Evolutionary conservation across 129 eudicot genomes (phyloP).

Genomic region (Logfia minima): DNA sequence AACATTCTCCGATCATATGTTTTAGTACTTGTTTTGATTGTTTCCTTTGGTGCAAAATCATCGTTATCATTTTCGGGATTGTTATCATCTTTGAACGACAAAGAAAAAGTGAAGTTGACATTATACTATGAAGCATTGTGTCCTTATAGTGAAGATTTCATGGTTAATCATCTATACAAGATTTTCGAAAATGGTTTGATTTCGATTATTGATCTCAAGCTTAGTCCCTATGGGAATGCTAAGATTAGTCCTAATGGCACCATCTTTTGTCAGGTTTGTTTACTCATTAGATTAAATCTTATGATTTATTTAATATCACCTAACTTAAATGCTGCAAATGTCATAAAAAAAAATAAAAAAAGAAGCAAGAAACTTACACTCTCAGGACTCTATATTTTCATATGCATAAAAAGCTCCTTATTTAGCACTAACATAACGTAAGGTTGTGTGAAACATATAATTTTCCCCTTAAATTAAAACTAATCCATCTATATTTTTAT

Average conservation of each 20-base stretch:
- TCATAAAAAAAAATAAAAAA: too few species aligned
- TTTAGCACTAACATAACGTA: too few species aligned
- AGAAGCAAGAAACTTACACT: too few species aligned
- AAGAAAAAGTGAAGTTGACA: constrained; percentile 48
- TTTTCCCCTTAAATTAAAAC: too few species aligned
- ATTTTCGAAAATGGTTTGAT: constrained; percentile 51
- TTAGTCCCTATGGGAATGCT: constrained; percentile 81
- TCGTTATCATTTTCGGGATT: neutral
- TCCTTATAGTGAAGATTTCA: constrained; percentile 57
- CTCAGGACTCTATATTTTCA: too few species aligned
- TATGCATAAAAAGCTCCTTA: too few species aligned
- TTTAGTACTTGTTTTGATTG: neutral
- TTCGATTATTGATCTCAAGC: constrained; percentile 53
- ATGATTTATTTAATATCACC: too few species aligned
- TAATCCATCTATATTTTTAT: too few species aligned
- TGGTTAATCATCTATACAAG: constrained; percentile 50
- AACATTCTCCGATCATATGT: constrained; percentile 10
- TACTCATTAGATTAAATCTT: too few species aligned
- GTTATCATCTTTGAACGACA: neutral
- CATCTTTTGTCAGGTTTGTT: constrained; percentile 65
- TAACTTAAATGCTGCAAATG: too few species aligned
- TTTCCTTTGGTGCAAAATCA: constrained; percentile 10
- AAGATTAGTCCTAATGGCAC: constrained; percentile 43
- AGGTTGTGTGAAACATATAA: too few species aligned
- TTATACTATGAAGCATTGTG: constrained; percentile 70